Evolutionary conservation across 169 alveolate genomes (phyloP).

Genomic region (Theileria equi): DNA sequence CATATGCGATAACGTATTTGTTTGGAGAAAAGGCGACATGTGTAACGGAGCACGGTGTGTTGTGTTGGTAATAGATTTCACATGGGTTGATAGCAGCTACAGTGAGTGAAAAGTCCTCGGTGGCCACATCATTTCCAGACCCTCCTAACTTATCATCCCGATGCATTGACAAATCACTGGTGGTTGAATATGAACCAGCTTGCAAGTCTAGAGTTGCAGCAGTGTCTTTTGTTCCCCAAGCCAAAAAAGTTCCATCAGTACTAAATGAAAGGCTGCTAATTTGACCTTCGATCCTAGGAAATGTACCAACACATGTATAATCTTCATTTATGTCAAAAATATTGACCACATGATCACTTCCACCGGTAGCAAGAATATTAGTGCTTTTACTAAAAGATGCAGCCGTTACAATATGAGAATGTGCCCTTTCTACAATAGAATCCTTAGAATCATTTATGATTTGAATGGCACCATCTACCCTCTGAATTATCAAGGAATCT

Average conservation of each 20-base stretch:
- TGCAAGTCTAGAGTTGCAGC: slow-evolving; percentile 18
- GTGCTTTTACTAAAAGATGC: slow-evolving; percentile 18
- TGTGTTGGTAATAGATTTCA: slow-evolving; percentile 44
- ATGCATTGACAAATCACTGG: neutral
- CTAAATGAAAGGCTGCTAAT: slow-evolving; percentile 49
- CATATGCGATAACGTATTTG: slow-evolving; percentile 43
- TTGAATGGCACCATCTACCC: slow-evolving; percentile 57
- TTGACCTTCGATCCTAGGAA: slow-evolving; percentile 61
- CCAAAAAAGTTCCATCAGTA: slow-evolving; percentile 43
- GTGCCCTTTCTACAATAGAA: slow-evolving; percentile 43
- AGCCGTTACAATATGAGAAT: slow-evolving; percentile 57
- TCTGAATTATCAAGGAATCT: slow-evolving; percentile 38
- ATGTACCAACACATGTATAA: slow-evolving; percentile 54
- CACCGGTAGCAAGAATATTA: slow-evolving; percentile 60
- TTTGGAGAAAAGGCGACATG: slow-evolving; percentile 54
- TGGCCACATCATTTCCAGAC: neutral
- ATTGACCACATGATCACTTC: slow-evolving; percentile 61
- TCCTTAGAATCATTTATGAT: slow-evolving; percentile 11
- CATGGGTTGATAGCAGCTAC: slow-evolving; percentile 61
- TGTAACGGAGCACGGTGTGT: slow-evolving; percentile 45
- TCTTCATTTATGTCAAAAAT: slow-evolving; percentile 28
- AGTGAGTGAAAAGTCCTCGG: slow-evolving; percentile 43
- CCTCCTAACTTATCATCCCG: neutral
- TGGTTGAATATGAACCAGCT: too few relatives aligned
- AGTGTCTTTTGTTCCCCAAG: slow-evolving; percentile 70